A percentile compares a stretch with the other conserved stretches of the same genome.
Conservation (phyloP, 1,284 basidiomycete species). For the Ceratorhiza oryzae-sativae region DNA sequence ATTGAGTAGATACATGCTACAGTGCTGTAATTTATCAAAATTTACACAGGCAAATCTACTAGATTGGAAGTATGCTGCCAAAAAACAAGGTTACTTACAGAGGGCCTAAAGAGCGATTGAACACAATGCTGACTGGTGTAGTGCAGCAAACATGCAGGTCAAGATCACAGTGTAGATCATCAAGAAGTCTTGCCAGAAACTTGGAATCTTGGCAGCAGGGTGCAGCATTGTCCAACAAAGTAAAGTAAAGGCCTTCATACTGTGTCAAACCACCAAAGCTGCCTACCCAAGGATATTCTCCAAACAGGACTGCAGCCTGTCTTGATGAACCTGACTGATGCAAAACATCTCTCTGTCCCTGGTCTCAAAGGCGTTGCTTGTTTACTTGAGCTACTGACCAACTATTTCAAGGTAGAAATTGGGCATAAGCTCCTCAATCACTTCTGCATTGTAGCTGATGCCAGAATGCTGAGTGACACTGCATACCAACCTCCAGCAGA, state of each 20-base stretch:
- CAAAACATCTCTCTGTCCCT: slow-evolving; percentile 91
- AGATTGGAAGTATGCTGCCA: too few species aligned
- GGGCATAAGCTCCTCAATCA: slow-evolving; percentile 97
- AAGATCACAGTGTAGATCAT: too few species aligned
- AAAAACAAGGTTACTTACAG: too few species aligned
- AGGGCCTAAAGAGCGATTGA: too few species aligned
- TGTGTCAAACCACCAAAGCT: slow-evolving; percentile 88
- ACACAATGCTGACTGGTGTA: too few species aligned
- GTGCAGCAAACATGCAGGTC: too few species aligned
- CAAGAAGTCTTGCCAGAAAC: too few species aligned
- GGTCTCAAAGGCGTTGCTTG: slow-evolving; percentile 95
- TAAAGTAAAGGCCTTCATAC: slow-evolving; percentile 94
- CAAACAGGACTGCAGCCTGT: slow-evolving; percentile 96
- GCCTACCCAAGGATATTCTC: slow-evolving; percentile 93
- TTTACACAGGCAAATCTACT: too few species aligned
- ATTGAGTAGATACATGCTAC: too few species aligned
- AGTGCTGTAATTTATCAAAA: too few species aligned
- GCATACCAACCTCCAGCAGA: slow-evolving; percentile 82
- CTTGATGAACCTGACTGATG: slow-evolving; percentile 98
- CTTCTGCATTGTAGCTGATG: slow-evolving; percentile 89
- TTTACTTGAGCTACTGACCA: slow-evolving; percentile 93
- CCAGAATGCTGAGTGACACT: slow-evolving; percentile 81
- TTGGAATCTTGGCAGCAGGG: too few species aligned
- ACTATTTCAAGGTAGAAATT: slow-evolving; percentile 99
- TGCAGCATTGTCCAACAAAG: too few species aligned